Percentiles rank a stretch among this genome's conserved stretches.
phyloP scores from a whole-genome alignment of 148 eudicot genomes.

The Vaccinium myrtillus region DNA sequence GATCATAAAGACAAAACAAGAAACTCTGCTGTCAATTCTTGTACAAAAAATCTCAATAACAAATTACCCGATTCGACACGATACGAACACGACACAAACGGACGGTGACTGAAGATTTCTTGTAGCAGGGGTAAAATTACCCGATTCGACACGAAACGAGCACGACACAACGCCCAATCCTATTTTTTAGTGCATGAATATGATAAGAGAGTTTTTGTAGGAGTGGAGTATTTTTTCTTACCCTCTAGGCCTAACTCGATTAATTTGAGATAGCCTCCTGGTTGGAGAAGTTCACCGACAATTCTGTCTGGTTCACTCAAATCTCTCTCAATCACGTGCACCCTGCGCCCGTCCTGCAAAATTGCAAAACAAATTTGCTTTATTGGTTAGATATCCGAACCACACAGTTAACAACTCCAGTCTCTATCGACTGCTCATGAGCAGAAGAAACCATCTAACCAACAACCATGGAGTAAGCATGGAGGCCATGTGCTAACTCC shows the following conservation, averaged over 20 bases:
- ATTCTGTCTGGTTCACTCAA: constrained; percentile 65
- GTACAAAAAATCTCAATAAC: background rate
- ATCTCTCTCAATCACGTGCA: constrained; percentile 80
- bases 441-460: background rate
- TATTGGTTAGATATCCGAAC: background rate
- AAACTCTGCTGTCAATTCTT: background rate
- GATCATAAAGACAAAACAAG: background rate
- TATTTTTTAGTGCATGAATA: background rate
- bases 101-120: background rate
- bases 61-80: background rate
- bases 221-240: constrained; percentile 20
- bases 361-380: background rate
- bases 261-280: constrained; percentile 78
- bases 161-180: too few relatives aligned
- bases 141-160: too few relatives aligned
- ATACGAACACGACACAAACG: too few relatives aligned
- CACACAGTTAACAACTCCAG: background rate
- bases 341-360: constrained; percentile 72
- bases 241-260: constrained; percentile 79
- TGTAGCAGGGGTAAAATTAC: background rate
- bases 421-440: background rate
- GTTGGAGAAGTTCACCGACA: constrained; percentile 79
- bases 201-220: background rate
- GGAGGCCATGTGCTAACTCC: background rate
- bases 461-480: too few relatives aligned